phyloP scores from a whole-genome alignment of 2,329 filamentous ascomycete genomes.

The Pseudopyrenochaeta lycopersici region DNA sequence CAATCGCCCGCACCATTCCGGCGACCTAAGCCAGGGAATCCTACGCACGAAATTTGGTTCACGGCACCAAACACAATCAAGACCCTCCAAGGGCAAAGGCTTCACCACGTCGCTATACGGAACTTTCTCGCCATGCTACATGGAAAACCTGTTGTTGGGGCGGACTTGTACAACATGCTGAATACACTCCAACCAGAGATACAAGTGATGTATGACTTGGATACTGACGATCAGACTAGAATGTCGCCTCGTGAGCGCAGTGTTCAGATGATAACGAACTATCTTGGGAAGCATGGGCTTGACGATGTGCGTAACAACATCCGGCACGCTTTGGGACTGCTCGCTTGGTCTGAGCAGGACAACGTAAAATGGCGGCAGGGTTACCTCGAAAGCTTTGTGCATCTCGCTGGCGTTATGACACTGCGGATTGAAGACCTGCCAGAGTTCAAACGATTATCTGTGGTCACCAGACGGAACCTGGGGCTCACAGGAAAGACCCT shows the following conservation, averaged over 20 bases:
- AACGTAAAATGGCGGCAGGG: conserved; percentile 71
- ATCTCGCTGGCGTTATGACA: conserved; percentile 69
- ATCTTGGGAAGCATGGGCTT: conserved; percentile 66
- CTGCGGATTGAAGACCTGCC: conserved; percentile 56
- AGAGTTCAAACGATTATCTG: conserved; percentile 68
- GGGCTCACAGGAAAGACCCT: conserved; percentile 70
- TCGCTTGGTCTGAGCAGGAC: conserved; percentile 72
- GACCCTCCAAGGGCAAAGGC: conserved; percentile 58
- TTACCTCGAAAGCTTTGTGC: conserved; percentile 73
- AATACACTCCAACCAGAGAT: conserved; percentile 69
- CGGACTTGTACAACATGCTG: conserved; percentile 70
- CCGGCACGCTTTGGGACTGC: conserved; percentile 66
- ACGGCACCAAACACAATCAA: conserved; percentile 62
- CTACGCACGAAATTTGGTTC: conserved; percentile 67
- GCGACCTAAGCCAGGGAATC: conserved; percentile 14
- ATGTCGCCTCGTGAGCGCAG: conserved; percentile 54
- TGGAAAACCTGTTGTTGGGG: conserved; percentile 70
- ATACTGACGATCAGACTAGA: conserved; percentile 43
- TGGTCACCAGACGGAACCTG: conserved; percentile 69
- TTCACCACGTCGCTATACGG: conserved; percentile 71
- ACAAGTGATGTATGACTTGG: conserved; percentile 61
- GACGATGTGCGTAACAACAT: conserved; percentile 71
- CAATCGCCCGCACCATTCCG: conserved; percentile 24
- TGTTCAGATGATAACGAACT: conserved; percentile 68
- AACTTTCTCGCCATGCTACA: conserved; percentile 75